Base-by-base conservation (phyloP, 2,329 filamentous ascomycete species). In the Biscogniauxia marginata region DNA sequence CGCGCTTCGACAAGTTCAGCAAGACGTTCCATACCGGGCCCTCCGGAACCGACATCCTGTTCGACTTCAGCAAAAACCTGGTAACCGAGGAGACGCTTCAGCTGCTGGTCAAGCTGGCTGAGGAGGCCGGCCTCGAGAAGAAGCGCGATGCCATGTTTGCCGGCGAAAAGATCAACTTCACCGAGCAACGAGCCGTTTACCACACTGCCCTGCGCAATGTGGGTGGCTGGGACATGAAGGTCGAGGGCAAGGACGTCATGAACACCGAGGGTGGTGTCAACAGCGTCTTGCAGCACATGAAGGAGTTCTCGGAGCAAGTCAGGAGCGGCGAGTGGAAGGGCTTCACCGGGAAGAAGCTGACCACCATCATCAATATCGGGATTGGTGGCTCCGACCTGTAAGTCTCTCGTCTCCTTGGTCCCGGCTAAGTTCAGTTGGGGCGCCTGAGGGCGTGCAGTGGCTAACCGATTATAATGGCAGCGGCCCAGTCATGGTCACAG, bases 11-110 rank as follows among this genome's bases (percentile, higher is more conserved):
- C 70, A 96, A 95, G 78, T 93, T 96, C 80, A 90, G 87, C 73
- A 90, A 87, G 74, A 91, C 84, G 70, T 96, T 98, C 76, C 80
- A 86, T 24, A 93, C 91, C 76, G 75, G 84, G 52, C 87, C 89
- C 65, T 90, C 96, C 70, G 83, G 83, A 70, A 87, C 86, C 66
- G 91, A 97, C 64, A 95, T 96, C 70, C 85, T 99, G 62, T 99
- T 98, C 77, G 95, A 99, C 77, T 99, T 96, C 79, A 95, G 89
- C 81, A 99, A 99, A 86, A 99, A 99, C 85, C 93, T 99, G 76
- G 75, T 98, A 69, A 95, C 89, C 60, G 90, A 96, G 66, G 93
- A 98, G 78, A 98, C 93, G 4, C 81, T 98, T 51, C 82, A 88
- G 63, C 83, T 96, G 50, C 84, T 99, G 53, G 82, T 96, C 68